Percentiles rank a stretch among this genome's conserved stretches.
phyloP scores from a whole-genome alignment of 345 rosid species.

The Gossypium raimondii region DNA sequence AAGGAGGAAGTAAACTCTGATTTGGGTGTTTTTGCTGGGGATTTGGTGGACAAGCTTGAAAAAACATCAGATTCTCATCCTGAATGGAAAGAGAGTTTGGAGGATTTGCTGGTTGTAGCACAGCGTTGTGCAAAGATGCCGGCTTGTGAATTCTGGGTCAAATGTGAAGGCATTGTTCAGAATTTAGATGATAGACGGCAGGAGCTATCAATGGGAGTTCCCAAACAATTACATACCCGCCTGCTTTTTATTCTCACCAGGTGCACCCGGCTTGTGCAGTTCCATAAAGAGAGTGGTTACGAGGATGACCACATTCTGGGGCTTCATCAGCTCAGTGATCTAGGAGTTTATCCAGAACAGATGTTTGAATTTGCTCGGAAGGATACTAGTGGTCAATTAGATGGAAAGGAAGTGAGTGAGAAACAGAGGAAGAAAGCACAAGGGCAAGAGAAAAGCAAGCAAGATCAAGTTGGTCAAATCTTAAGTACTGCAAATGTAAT shows the following conservation, averaged over 20 bases:
- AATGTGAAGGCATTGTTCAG: constrained; percentile 89
- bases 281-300: constrained; percentile 86
- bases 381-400: constrained; percentile 46
- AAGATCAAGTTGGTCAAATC: constrained; percentile 37
- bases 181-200: constrained; percentile 84
- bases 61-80: constrained; percentile 55
- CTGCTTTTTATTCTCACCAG: constrained; percentile 90
- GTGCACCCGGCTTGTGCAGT: constrained; percentile 94
- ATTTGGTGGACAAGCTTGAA: constrained; percentile 76
- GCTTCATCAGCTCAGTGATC: constrained; percentile 82
- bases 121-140: constrained; percentile 78
- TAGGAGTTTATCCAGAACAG: constrained; percentile 86
- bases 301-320: constrained; percentile 73
- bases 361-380: constrained; percentile 53
- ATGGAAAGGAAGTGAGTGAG: constrained; percentile 35
- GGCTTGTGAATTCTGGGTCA: constrained; percentile 74
- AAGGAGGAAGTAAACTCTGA: constrained; percentile 94
- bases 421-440: constrained; percentile 42
- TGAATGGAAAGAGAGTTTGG: constrained; percentile 68
- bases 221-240: constrained; percentile 87
- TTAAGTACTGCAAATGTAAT: constrained; percentile 31
- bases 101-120: constrained; percentile 82
- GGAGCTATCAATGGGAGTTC: constrained; percentile 81
- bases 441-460: constrained; percentile 34
- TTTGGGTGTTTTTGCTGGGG: constrained; percentile 84